These are phyloP conservation scores for Apium graveolens DNA, from an alignment of 129 eudicot genomes.

Conservation along the genomic window DNA sequence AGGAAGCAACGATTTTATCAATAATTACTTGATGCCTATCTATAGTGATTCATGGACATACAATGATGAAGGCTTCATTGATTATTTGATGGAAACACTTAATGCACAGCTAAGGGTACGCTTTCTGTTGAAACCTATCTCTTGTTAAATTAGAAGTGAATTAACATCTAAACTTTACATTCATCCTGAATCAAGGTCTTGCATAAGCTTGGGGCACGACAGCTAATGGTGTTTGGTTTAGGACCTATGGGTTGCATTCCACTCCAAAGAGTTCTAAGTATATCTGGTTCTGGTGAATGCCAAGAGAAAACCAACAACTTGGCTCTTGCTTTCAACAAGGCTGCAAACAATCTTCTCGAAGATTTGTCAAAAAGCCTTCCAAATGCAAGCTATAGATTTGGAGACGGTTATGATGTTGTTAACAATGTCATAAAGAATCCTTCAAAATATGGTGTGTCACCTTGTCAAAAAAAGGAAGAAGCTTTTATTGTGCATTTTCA, in stretches of 20 bases:
- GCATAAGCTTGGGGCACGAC: conserved; percentile 71
- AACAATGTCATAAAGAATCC: conserved; percentile 70
- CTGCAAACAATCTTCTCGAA: conserved; percentile 37
- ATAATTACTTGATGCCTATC: conserved; percentile 88
- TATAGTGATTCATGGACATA: conserved; percentile 83
- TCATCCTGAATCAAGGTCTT: conserved; percentile 30
- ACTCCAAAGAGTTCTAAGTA: conserved; percentile 79
- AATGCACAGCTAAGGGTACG: conserved; percentile 57
- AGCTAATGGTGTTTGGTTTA: conserved; percentile 82
- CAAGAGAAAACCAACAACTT: conserved; percentile 71
- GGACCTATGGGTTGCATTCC: conserved; percentile 99
- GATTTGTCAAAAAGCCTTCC: conserved; percentile 55
- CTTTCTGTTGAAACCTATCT: neutral
- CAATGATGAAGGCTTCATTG: conserved; percentile 48
- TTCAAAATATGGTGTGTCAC: conserved; percentile 44
- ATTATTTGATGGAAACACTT: conserved; percentile 63
- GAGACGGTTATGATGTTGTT: conserved; percentile 95
- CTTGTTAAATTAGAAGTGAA: neutral
- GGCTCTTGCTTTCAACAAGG: conserved; percentile 66
- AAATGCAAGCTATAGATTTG: conserved; percentile 60
- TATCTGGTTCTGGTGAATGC: conserved; percentile 64
- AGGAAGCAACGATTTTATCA: conserved; percentile 95
- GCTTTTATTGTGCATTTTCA: neutral
- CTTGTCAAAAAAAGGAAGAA: neutral
- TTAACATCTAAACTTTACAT: neutral